Percentiles rank a stretch among this genome's conserved stretches.
phyloP scores from a whole-genome alignment of 805 yeast genomes.

The Wickerhamomyces bisporus region DNA sequence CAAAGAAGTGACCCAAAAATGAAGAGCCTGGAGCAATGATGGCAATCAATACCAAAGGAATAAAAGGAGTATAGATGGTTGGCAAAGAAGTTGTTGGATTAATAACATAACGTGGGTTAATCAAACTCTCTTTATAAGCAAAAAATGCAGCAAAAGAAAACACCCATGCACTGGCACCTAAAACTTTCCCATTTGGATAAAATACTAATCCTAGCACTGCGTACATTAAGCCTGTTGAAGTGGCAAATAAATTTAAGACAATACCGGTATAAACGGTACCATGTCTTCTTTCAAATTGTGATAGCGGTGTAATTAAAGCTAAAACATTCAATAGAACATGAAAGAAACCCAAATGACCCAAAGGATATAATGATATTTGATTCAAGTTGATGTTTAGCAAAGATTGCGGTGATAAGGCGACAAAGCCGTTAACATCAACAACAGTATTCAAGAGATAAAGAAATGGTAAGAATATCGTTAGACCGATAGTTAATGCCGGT shows the following conservation, averaged over 20 bases:
- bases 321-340: conserved; percentile 59
- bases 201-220: conserved; percentile 31
- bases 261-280: conserved; percentile 88
- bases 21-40: conserved; percentile 61
- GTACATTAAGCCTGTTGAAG: conserved; percentile 46
- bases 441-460: conserved; percentile 35
- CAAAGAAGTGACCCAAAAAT: conserved; percentile 70
- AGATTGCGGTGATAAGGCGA: conserved; percentile 53
- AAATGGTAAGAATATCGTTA: conserved; percentile 46
- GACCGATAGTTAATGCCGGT: conserved; percentile 63
- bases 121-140: conserved; percentile 42
- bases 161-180: conserved; percentile 71
- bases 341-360: conserved; percentile 56
- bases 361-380: conserved; percentile 57
- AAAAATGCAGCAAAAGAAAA: conserved; percentile 62
- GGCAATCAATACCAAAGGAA: conserved; percentile 42
- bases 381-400: conserved; percentile 38
- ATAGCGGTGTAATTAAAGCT: conserved; percentile 53
- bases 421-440: conserved; percentile 28
- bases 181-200: conserved; percentile 46
- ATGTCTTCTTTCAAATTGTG: conserved; percentile 61
- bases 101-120: conserved; percentile 36
- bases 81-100: conserved; percentile 44
- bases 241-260: conserved; percentile 66
- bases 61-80: conserved; percentile 54